Percentiles rank a stretch among this genome's conserved stretches.
These are phyloP conservation scores for Cardamine occulta DNA, from an alignment of 345 rosid genomes.

Conservation along the genomic window DNA sequence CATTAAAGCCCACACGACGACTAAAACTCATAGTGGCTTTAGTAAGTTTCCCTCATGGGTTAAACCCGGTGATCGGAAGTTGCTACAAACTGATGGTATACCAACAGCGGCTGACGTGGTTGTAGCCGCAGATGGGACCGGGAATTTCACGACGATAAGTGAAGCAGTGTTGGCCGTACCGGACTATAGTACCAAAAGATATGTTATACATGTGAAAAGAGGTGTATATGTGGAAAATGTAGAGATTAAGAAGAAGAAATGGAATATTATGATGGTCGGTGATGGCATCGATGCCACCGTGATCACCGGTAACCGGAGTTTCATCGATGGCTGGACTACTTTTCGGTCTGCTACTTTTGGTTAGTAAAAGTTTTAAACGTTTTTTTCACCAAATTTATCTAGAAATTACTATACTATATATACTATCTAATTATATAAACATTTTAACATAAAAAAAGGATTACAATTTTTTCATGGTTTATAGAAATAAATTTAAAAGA, in stretches of 20 bases:
- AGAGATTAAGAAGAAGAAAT: constrained; percentile 79
- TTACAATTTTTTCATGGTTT: too few relatives aligned
- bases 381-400: too few relatives aligned
- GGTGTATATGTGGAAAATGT: constrained; percentile 81
- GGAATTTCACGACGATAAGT: constrained; percentile 59
- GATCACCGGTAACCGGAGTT: constrained; percentile 66
- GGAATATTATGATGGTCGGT: constrained; percentile 80
- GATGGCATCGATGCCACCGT: constrained; percentile 71
- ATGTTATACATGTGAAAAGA: constrained; percentile 60
- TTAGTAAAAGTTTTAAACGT: constrained; percentile 25
- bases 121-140: constrained; percentile 82
- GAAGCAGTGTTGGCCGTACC: constrained; percentile 81
- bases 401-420: too few relatives aligned
- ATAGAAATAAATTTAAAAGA: background rate
- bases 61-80: constrained; percentile 55
- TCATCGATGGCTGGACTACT: constrained; percentile 82
- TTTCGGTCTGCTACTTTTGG: constrained; percentile 91
- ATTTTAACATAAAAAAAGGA: too few relatives aligned
- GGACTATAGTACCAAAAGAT: constrained; percentile 52
- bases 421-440: too few relatives aligned
- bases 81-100: constrained; percentile 50
- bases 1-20: background rate
- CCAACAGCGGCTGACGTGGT: constrained; percentile 45
- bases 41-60: constrained; percentile 67
- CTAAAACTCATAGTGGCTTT: constrained; percentile 28